Conservation (phyloP, 2,329 filamentous ascomycete genomes). For the Alternaria viburni region DNA sequence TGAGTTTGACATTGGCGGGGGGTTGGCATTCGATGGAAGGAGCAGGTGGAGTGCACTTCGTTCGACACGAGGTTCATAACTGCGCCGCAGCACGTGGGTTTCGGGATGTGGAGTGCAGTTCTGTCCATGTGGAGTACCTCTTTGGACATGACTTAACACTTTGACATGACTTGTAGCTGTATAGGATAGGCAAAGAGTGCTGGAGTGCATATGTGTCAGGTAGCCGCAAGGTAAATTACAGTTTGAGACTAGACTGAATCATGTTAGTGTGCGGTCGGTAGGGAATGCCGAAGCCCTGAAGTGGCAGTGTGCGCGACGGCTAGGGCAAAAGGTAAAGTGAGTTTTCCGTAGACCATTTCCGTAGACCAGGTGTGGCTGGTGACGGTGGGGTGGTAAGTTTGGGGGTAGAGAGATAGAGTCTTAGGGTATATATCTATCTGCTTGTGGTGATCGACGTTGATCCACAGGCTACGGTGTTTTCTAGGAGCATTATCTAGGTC, state of each 20-base stretch:
- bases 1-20: neutral
- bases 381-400: neutral
- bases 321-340: neutral
- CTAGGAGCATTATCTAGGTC: neutral
- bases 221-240: neutral
- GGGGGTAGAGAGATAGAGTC: neutral
- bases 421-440: neutral
- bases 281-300: neutral
- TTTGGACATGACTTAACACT: neutral
- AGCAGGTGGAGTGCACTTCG: neutral
- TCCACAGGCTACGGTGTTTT: neutral
- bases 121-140: neutral
- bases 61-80: neutral
- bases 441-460: neutral
- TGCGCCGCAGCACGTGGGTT: neutral
- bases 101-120: neutral
- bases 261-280: neutral
- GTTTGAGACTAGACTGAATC: neutral
- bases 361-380: neutral
- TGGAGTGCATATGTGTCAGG: neutral
- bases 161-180: neutral
- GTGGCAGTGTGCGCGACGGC: neutral
- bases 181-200: too few species aligned
- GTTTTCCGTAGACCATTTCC: neutral
- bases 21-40: neutral